phyloP scores from a whole-genome alignment of 192 early-diverging fungal species.

The Umbelopsis sp. region DNA sequence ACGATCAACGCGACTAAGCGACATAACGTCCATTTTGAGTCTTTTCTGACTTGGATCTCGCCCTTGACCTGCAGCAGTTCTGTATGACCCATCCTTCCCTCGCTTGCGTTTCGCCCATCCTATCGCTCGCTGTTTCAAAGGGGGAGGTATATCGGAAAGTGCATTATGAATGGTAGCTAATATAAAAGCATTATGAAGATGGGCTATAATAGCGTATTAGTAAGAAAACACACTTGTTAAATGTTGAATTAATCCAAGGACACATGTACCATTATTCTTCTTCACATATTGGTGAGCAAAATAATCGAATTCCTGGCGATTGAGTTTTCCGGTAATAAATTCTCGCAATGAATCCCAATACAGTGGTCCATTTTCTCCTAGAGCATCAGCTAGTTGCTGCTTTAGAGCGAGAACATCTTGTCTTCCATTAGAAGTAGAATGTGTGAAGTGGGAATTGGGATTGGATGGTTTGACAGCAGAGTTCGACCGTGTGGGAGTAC shows the following conservation, averaged over 20 bases:
- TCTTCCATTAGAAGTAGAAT: conserved; percentile 46
- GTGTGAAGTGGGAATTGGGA: conserved; percentile 25
- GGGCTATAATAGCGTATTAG: conserved; percentile 30
- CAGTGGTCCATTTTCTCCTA: conserved; percentile 73
- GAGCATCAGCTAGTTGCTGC: conserved; percentile 71
- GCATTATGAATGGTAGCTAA: conserved; percentile 79
- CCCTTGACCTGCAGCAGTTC: conserved; percentile 29
- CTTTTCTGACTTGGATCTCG: conserved; percentile 57
- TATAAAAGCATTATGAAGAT: conserved; percentile 76
- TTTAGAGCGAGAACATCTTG: conserved; percentile 59
- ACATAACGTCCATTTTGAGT: conserved; percentile 72
- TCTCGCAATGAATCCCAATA: conserved; percentile 77
- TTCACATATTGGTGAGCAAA: conserved; percentile 71
- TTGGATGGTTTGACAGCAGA: conserved; percentile 9
- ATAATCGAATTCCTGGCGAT: conserved; percentile 79
- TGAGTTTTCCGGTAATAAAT: conserved; percentile 75
- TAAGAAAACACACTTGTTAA: neutral
- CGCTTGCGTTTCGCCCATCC: conserved; percentile 59
- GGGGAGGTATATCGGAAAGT: conserved; percentile 65
- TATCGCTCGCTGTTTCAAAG: conserved; percentile 55
- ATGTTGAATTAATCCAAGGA: neutral
- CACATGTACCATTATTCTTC: conserved; percentile 43
- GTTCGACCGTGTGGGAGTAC: neutral
- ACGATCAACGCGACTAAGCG: conserved; percentile 66
- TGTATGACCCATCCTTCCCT: conserved; percentile 43